phyloP scores from a whole-genome alignment of 352 stramenopile genomes.

The Saprolegnia parasitica region DNA sequence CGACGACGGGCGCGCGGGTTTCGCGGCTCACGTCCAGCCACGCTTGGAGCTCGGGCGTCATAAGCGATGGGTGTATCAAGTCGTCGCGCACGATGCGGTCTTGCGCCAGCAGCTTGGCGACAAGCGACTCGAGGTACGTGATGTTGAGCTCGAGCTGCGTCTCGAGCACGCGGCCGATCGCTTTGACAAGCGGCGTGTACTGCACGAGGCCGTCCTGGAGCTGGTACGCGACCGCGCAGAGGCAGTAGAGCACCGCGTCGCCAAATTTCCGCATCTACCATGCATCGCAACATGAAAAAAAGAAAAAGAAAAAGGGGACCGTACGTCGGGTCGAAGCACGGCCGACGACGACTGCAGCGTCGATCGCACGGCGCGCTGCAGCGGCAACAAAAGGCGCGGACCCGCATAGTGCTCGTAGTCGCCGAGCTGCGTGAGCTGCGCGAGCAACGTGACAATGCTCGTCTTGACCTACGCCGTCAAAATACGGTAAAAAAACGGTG shows the following conservation, averaged over 20 bases:
- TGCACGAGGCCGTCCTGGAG: constrained; percentile 67
- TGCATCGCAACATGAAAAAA: neutral
- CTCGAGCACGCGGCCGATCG: neutral
- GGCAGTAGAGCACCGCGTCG: constrained; percentile 69
- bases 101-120: neutral
- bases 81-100: neutral
- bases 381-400: constrained; percentile 57
- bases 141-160: neutral
- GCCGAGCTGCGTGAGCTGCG: constrained; percentile 54
- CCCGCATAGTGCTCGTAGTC: constrained; percentile 79
- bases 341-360: neutral
- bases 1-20: constrained; percentile 28
- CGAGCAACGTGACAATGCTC: constrained; percentile 62
- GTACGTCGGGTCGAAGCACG: neutral
- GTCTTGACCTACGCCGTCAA: constrained; percentile 50
- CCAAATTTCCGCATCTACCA: constrained; percentile 40
- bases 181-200: constrained; percentile 57
- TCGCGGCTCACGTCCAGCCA: constrained; percentile 21
- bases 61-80: neutral
- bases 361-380: constrained; percentile 55
- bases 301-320: too few species aligned
- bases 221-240: constrained; percentile 68
- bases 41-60: constrained; percentile 29
- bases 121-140: neutral
- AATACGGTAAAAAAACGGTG: constrained; percentile 8